Evolutionary conservation across 139 green algal species (phyloP), one percentile per base, ranked within the genome.

Genomic region (Pedinophyceae sp.): DNA sequence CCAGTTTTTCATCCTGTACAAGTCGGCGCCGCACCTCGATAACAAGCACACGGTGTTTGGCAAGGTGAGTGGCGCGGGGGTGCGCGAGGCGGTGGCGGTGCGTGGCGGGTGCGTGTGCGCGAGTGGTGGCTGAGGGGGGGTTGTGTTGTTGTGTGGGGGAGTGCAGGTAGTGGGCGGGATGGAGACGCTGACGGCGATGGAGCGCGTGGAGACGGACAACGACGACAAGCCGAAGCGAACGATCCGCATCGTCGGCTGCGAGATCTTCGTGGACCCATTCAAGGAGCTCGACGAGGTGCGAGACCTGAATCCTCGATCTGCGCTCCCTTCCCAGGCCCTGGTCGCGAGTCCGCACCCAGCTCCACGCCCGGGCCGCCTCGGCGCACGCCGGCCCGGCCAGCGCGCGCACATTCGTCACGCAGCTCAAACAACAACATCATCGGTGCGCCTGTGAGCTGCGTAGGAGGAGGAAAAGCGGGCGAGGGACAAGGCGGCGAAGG

Each of bases 241-340:
- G 2, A 82, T 94, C 58, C 72, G 54, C 22, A 89, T 96, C 58
- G 80, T 62, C 45, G 70, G 68, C 4, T 68, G 66, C 19, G 80
- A 70, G 26, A 68, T 96, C n/a, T 97, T 95, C 70, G 79, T 79
- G 17, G 89, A 97, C 66, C 88, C 88, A 10, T 97, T 88, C 63
- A 74, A 72, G 45, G 88, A 97, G 25, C 62, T 87, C 66, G 66
- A n/a, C n/a, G n/a, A n/a, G n/a, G n/a, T n/a, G n/a, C n/a, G n/a
- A n/a, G n/a, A n/a, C n/a, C n/a, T n/a, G n/a, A n/a, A n/a, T n/a
- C n/a, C n/a, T n/a, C n/a, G n/a, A n/a, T n/a, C n/a, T n/a, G n/a
- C n/a, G n/a, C n/a, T n/a, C n/a, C n/a, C n/a, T n/a, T n/a, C n/a
- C n/a, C n/a, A n/a, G n/a, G n/a, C n/a, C n/a, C n/a, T n/a, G n/a